Conservation (phyloP, 2,329 filamentous ascomycete species). For the Fusarium vanettenii region DNA sequence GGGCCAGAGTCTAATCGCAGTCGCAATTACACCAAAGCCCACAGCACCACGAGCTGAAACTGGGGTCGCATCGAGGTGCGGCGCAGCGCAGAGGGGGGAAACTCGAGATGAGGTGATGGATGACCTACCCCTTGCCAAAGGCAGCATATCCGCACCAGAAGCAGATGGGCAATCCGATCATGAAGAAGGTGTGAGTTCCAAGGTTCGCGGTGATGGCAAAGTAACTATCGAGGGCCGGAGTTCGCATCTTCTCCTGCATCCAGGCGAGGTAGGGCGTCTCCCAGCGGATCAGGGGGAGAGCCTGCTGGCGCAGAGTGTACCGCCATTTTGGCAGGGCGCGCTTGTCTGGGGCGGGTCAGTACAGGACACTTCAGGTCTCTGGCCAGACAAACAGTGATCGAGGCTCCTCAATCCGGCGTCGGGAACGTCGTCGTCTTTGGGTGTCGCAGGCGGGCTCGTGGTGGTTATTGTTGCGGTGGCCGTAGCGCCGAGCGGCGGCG, state of each 20-base stretch:
- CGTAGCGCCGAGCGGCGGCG: slow-evolving; percentile 41
- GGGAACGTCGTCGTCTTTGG: slow-evolving; percentile 45
- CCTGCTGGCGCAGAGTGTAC: slow-evolving; percentile 81
- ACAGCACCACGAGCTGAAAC: neutral
- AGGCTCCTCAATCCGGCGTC: slow-evolving; percentile 85
- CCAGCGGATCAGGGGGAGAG: slow-evolving; percentile 90
- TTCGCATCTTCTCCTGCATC: slow-evolving; percentile 83
- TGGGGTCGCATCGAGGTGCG: slow-evolving; percentile 11
- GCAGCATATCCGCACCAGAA: slow-evolving; percentile 95
- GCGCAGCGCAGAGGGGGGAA: slow-evolving; percentile 15
- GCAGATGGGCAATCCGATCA: slow-evolving; percentile 91
- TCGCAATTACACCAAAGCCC: neutral
- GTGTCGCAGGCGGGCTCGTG: slow-evolving; percentile 13
- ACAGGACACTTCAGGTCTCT: neutral
- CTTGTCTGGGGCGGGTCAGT: slow-evolving; percentile 69
- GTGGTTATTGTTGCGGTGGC: slow-evolving; percentile 22
- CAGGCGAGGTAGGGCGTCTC: slow-evolving; percentile 95
- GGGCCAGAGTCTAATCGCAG: neutral
- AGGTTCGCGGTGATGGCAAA: slow-evolving; percentile 97
- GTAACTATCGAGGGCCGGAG: slow-evolving; percentile 90
- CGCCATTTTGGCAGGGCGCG: slow-evolving; percentile 88
- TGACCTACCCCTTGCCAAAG: slow-evolving; percentile 84
- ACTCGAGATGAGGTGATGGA: neutral
- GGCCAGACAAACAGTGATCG: slow-evolving; percentile 72
- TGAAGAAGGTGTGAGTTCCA: slow-evolving; percentile 98